Conservation (phyloP, 208 protist genomes). For the Crithidia mellificae region DNA sequence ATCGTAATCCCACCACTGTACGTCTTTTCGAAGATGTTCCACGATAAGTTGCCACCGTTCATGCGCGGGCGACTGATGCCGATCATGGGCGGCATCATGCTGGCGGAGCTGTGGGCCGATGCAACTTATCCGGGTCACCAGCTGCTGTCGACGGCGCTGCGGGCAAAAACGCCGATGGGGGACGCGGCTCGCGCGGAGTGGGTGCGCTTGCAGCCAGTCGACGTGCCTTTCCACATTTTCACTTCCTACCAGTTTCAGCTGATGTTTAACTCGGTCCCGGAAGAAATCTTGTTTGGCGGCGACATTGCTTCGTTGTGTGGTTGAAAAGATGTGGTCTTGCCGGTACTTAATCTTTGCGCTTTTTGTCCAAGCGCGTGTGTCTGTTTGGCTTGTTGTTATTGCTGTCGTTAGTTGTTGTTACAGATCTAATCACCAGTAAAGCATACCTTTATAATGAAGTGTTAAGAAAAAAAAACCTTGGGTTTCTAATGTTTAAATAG, state of each 20-base stretch:
- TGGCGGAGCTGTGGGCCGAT: slow-evolving; percentile 86
- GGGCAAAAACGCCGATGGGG: slow-evolving; percentile 87
- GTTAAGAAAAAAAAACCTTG: no score
- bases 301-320: slow-evolving; percentile 71
- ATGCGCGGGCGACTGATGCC: slow-evolving; percentile 74
- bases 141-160: slow-evolving; percentile 77
- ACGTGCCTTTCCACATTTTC: slow-evolving; percentile 85
- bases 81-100: slow-evolving; percentile 57
- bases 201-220: slow-evolving; percentile 81
- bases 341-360: no score
- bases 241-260: slow-evolving; percentile 83
- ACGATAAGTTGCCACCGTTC: slow-evolving; percentile 61
- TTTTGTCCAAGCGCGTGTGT: not conserved
- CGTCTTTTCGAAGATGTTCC: slow-evolving; percentile 81
- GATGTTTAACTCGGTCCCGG: slow-evolving; percentile 70
- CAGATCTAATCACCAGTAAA: not conserved
- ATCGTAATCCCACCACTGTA: slow-evolving; percentile 85
- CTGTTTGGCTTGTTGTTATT: no score
- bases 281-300: slow-evolving; percentile 78
- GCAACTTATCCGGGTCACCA: slow-evolving; percentile 82
- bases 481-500: no score
- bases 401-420: slow-evolving; percentile 7
- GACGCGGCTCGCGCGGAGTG: slow-evolving; percentile 90
- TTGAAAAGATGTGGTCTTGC: no score
- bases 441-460: no score